phyloP scores from a whole-genome alignment of 371 early-diverging fungal genomes.

The Mucor velutinosus region DNA sequence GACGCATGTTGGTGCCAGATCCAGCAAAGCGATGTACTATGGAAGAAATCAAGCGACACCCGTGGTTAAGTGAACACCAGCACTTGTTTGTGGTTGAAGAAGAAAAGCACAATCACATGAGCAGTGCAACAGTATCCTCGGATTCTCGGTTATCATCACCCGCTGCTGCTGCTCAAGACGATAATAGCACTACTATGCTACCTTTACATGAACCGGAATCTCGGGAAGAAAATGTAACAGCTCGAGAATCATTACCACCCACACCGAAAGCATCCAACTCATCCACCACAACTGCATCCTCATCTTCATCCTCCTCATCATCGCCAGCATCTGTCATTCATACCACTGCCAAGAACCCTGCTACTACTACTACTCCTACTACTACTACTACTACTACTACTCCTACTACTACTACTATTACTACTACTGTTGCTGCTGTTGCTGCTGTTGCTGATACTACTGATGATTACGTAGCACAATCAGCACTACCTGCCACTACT shows the following conservation, averaged over 20 bases:
- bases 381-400: no score
- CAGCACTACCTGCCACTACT: no score
- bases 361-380: not conserved
- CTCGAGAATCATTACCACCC: conserved; percentile 3
- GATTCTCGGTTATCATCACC: not conserved
- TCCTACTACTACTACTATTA: no score
- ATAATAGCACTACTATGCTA: not conserved
- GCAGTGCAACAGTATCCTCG: not conserved
- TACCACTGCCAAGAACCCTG: conserved; percentile 19
- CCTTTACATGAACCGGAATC: conserved; percentile 13
- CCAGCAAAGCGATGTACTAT: conserved; percentile 87
- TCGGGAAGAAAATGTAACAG: conserved; percentile 7
- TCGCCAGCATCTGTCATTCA: conserved; percentile 11
- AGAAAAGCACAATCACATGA: conserved; percentile 8
- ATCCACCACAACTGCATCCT: conserved; percentile 8
- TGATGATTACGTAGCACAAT: no score
- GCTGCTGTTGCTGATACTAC: no score
- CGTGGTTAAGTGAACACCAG: conserved; percentile 57
- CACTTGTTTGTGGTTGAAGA: conserved; percentile 29
- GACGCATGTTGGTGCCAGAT: conserved; percentile 91
- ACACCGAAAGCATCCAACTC: conserved; percentile 1
- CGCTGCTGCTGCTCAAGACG: not conserved
- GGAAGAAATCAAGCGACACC: conserved; percentile 83
- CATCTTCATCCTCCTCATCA: not conserved
- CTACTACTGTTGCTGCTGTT: no score